Percentiles rank a stretch among this genome's conserved stretches.
phyloP scores from a whole-genome alignment of 1,139 yeast genomes.

The Hansenula sp. region DNA sequence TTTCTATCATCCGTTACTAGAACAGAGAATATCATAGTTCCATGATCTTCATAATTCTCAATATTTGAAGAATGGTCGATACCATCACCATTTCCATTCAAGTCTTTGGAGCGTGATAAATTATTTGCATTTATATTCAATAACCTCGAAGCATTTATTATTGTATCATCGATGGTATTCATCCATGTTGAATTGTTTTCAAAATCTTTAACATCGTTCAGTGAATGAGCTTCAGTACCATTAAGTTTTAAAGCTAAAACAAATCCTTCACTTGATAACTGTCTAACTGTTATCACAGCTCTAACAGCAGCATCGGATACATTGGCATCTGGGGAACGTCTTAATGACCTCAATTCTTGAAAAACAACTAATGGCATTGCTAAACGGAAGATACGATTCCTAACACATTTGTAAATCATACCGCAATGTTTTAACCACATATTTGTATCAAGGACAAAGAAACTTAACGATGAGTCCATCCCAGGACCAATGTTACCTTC shows the following conservation, averaged over 20 bases:
- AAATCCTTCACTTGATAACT: constrained; percentile 56
- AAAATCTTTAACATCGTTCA: constrained; percentile 41
- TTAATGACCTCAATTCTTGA: constrained; percentile 70
- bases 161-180: constrained; percentile 36
- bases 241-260: constrained; percentile 59
- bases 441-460: constrained; percentile 69
- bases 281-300: constrained; percentile 70
- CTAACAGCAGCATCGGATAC: constrained; percentile 80
- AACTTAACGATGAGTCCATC: constrained; percentile 39
- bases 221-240: constrained; percentile 62
- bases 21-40: constrained; percentile 33
- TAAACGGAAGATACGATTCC: constrained; percentile 52
- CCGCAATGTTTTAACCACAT: constrained; percentile 84
- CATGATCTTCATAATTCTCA: constrained; percentile 5
- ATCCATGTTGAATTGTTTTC: constrained; percentile 38
- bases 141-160: constrained; percentile 30
- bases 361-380: constrained; percentile 72
- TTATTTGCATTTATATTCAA: constrained; percentile 25
- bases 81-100: constrained; percentile 3
- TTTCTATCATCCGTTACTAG: constrained; percentile 71
- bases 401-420: constrained; percentile 63
- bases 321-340: constrained; percentile 71
- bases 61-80: constrained; percentile 2
- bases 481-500: constrained; percentile 40
- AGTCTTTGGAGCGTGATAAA: background rate